Conservation (phyloP, 164 flowering plant genomes). For the Kalanchoe fedtschenkoi region DNA sequence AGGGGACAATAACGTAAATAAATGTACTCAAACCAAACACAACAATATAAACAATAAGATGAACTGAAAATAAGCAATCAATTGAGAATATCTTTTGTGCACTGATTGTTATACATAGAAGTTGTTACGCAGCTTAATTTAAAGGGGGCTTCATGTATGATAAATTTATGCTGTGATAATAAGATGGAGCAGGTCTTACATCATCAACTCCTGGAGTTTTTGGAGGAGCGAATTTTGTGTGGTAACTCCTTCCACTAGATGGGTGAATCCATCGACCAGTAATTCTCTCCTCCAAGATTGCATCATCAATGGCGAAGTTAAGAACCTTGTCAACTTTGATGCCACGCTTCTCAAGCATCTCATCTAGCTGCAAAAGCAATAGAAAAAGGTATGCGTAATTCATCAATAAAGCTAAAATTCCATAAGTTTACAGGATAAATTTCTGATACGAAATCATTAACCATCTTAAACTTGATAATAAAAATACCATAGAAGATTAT, state of each 20-base stretch:
- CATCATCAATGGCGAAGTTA: conserved; percentile 88
- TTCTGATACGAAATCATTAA: not conserved
- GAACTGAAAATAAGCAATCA: not conserved
- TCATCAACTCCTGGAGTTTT: conserved; percentile 82
- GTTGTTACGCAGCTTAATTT: not conserved
- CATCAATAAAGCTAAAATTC: not conserved
- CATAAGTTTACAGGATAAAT: not conserved
- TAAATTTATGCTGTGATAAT: not conserved
- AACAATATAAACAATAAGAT: not conserved
- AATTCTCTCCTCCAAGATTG: conserved; percentile 90
- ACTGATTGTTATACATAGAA: no score
- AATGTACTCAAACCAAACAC: not conserved
- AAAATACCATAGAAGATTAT: not conserved
- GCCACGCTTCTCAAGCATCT: conserved; percentile 83
- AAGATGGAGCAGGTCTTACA: conserved; percentile 41
- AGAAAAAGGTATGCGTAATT: conserved; percentile 5
- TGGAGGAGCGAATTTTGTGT: conserved; percentile 91
- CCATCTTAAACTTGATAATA: no score
- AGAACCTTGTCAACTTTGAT: conserved; percentile 85
- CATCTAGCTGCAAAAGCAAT: conserved; percentile 68
- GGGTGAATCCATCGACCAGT: conserved; percentile 98
- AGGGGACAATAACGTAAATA: conserved; percentile 7
- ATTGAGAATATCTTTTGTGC: no score
- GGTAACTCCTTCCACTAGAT: no score
- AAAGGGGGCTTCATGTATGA: not conserved